These are phyloP conservation scores for Mycena epipterygia DNA, from an alignment of 768 basidiomycete genomes.

Conservation along the genomic window DNA sequence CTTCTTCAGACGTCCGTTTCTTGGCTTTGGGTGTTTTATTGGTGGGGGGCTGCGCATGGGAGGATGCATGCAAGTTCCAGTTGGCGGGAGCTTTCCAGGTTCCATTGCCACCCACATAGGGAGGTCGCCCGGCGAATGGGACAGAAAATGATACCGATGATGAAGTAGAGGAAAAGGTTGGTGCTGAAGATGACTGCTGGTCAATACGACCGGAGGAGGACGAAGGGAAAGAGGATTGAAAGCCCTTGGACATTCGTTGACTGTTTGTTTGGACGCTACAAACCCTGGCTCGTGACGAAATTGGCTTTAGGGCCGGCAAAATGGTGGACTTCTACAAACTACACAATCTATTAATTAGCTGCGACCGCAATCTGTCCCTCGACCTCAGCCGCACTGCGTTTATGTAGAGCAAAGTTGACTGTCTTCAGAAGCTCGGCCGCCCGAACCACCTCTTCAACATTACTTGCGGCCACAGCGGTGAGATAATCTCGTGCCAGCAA, in stretches of 20 bases:
- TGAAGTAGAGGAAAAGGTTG: constrained; percentile 16
- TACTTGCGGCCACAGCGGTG: constrained; percentile 80
- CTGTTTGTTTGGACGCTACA: constrained; percentile 56
- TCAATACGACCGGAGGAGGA: constrained; percentile 38
- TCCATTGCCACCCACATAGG: constrained; percentile 18
- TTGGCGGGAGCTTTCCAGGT: constrained; percentile 26
- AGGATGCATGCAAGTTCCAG: constrained; percentile 24
- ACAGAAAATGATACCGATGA: constrained; percentile 17
- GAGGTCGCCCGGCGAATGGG: constrained; percentile 4
- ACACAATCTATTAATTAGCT: too few species aligned
- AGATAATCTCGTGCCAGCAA: constrained; percentile 79
- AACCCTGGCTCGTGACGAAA: constrained; percentile 39
- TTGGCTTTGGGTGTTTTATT: constrained; percentile 46
- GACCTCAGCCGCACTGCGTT: constrained; percentile 35
- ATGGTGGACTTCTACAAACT: too few species aligned
- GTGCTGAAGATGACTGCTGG: not conserved
- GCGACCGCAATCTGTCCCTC: constrained; percentile 13
- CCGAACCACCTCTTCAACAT: constrained; percentile 83
- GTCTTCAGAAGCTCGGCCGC: constrained; percentile 81
- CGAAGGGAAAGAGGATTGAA: constrained; percentile 47
- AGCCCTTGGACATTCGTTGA: constrained; percentile 59
- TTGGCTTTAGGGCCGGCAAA: constrained; percentile 54
- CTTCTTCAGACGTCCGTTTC: constrained; percentile 65
- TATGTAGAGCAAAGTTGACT: constrained; percentile 56
- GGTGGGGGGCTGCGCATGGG: constrained; percentile 18